Base-by-base conservation (phyloP, 106 monocot genomes). In the Cymbidium sinense region DNA sequence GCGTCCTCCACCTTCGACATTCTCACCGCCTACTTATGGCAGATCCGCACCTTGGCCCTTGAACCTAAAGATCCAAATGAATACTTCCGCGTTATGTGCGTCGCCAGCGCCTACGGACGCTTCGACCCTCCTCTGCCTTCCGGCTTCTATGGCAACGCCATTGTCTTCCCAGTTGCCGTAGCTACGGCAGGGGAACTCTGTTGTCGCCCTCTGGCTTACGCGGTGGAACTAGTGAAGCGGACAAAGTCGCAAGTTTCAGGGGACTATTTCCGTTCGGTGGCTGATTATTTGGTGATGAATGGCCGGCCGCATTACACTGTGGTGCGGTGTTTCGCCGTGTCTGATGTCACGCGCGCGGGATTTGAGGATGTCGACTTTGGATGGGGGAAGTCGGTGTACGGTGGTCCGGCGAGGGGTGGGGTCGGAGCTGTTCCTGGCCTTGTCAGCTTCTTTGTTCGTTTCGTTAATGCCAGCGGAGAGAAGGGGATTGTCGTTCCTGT, bases 81-180 rank as follows among this genome's bases (percentile, higher is more conserved):
- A 33, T 80, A 85, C 43, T 79, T 82, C 65, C 82, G n/a, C n/a
- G n/a, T n/a, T n/a, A n/a, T n/a, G n/a, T n/a, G 78, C 89, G 82
- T 87, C 79, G 87, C 87, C 20, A 87, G 76, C 30, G 82, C 76
- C 0, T 81, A 87, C 17, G 76, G 62, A 43, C 83, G 79, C 75
- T 27, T 51, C 30, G 44, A 71, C 21, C 44, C 72, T 0, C 54
- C 29, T 23, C 35, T 91, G 27, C 91, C 94, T 2, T 30, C 17
- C 0, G 94, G 94, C 13, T 94, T 80, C 89, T 94, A 91, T 50
- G 94, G 94, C 4, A 94, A 94, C 71, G 88, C 89, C 0, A 81
- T 94, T 61, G 85, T 84, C 8, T 86, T 86, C 76, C 81, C 86
- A 7, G 81, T 75, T 31, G 93, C 88, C 7, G 65, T 85, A 9